phyloP scores from a whole-genome alignment of 225 moss, liverwort and hornwort species.

The Sphagnum contortum region DNA sequence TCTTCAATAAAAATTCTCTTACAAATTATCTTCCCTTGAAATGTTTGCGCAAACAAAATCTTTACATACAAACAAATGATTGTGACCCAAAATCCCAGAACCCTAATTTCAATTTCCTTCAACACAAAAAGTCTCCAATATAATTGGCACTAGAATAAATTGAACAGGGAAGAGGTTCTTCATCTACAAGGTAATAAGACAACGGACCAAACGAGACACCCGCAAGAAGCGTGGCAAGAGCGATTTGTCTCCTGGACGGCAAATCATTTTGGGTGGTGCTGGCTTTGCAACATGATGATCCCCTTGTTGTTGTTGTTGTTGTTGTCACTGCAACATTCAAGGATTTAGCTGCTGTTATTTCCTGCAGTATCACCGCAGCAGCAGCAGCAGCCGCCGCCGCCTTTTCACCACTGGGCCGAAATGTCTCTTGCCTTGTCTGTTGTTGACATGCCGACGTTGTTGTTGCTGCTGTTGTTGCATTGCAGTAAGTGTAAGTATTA shows the following conservation, averaged over 20 bases:
- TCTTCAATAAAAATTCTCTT: conserved; percentile 27
- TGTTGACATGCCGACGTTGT: too few relatives aligned
- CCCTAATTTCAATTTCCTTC: neutral
- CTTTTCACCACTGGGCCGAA: too few relatives aligned
- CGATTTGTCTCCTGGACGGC: conserved; percentile 31
- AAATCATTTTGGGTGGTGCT: too few relatives aligned
- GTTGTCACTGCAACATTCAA: too few relatives aligned
- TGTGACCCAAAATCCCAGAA: neutral
- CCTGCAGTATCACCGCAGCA: too few relatives aligned
- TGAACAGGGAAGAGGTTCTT: neutral
- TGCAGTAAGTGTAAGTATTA: too few relatives aligned
- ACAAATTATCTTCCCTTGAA: conserved; percentile 19
- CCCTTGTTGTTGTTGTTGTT: too few relatives aligned
- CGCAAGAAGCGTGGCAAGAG: conserved; percentile 26
- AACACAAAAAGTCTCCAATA: neutral
- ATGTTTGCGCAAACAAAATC: conserved; percentile 5
- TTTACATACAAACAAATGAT: conserved; percentile 3
- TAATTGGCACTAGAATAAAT: neutral
- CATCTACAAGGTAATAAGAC: neutral
- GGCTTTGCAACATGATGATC: too few relatives aligned
- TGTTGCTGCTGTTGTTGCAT: too few relatives aligned
- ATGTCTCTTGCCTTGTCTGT: too few relatives aligned
- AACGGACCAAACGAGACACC: conserved; percentile 29
- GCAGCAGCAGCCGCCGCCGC: too few relatives aligned
- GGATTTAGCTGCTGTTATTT: too few relatives aligned